phyloP scores from a whole-genome alignment of 495 filamentous ascomycete species.

The Aspergillus incahuasiensis region DNA sequence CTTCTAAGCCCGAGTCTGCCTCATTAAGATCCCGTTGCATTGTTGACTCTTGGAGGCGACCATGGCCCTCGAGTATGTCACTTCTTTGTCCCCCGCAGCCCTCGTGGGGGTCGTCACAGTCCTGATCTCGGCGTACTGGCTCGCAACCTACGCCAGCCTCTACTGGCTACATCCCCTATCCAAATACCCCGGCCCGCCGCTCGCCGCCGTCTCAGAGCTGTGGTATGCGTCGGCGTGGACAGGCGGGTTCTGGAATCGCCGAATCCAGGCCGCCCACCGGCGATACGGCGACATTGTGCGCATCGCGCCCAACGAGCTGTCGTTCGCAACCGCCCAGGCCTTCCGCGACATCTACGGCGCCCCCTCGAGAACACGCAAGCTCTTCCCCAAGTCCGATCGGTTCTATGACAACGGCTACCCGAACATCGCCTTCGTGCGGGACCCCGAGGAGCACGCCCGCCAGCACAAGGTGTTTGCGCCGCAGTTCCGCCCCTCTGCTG shows the following conservation, averaged over 20 bases:
- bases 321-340: slow-evolving; percentile 1
- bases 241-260: neutral
- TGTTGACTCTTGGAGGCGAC: neutral
- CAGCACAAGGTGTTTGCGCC: neutral
- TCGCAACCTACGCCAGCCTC: neutral
- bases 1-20: neutral
- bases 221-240: slow-evolving; percentile 4
- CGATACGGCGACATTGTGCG: slow-evolving; percentile 3
- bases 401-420: neutral
- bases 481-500: neutral
- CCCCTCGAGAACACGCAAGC: neutral
- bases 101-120: neutral
- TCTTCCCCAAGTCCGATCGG: neutral
- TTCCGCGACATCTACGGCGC: slow-evolving; percentile 10
- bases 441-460: neutral
- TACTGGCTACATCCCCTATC: slow-evolving; percentile 4
- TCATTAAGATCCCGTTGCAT: neutral
- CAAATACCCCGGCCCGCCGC: slow-evolving; percentile 5
- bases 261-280: neutral
- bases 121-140: neutral
- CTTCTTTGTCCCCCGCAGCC: neutral
- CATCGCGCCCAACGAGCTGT: slow-evolving; percentile 10
- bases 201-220: slow-evolving; percentile 3
- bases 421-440: neutral
- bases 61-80: neutral